phyloP scores from a whole-genome alignment of 352 stramenopile species.

The Paralagenidium karlingii region DNA sequence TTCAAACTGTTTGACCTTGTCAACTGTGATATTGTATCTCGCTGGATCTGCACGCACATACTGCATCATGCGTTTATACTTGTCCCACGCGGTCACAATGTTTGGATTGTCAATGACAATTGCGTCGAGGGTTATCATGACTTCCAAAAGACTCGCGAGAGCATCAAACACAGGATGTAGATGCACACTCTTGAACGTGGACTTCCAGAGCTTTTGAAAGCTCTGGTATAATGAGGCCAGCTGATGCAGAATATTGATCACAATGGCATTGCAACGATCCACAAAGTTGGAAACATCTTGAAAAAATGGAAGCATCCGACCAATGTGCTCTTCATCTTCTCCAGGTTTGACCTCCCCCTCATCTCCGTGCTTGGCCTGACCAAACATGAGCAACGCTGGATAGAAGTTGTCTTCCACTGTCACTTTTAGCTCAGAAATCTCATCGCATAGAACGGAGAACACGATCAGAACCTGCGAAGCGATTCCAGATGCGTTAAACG shows the following conservation, averaged over 20 bases:
- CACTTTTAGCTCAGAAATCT: conserved; percentile 84
- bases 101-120: conserved; percentile 82
- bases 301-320: conserved; percentile 81
- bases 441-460: conserved; percentile 82
- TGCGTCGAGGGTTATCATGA: conserved; percentile 84
- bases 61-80: conserved; percentile 88
- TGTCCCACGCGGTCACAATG: conserved; percentile 79
- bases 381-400: conserved; percentile 83
- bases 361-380: conserved; percentile 54
- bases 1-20: conserved; percentile 80
- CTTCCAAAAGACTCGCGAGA: conserved; percentile 58
- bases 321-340: conserved; percentile 75
- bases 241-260: conserved; percentile 86
- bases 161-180: conserved; percentile 71
- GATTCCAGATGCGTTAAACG: not conserved
- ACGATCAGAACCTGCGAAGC: conserved; percentile 35
- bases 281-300: conserved; percentile 87
- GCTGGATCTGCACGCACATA: conserved; percentile 73
- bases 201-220: conserved; percentile 82
- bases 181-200: conserved; percentile 79
- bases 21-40: conserved; percentile 71
- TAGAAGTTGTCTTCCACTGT: conserved; percentile 86
- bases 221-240: conserved; percentile 78
- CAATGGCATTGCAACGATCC: conserved; percentile 79
- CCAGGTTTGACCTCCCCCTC: conserved; percentile 55